These are phyloP conservation scores for Dimargaris cristalligena DNA, from an alignment of 192 early-diverging fungal genomes.

Conservation along the genomic window DNA sequence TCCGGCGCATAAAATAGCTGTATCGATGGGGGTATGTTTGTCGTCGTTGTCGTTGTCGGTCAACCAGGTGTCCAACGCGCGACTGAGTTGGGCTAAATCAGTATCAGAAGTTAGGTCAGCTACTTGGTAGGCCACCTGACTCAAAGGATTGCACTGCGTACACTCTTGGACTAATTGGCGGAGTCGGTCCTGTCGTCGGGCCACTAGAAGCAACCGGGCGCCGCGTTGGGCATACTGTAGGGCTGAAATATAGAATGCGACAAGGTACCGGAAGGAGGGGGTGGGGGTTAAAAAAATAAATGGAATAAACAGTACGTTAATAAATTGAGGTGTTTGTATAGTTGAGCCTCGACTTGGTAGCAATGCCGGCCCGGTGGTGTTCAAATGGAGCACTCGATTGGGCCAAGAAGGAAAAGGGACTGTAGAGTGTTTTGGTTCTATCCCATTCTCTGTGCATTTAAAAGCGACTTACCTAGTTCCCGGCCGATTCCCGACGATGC, in stretches of 20 bases:
- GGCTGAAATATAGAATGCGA: conserved; percentile 26
- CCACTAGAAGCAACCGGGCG: conserved; percentile 43
- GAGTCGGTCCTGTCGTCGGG: conserved; percentile 36
- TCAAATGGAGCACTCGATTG: too few relatives aligned
- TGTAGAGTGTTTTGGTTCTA: too few relatives aligned
- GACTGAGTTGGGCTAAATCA: conserved; percentile 28
- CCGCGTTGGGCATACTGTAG: conserved; percentile 45
- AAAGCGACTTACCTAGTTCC: conserved; percentile 1
- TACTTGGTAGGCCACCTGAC: conserved; percentile 15
- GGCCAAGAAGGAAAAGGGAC: background rate
- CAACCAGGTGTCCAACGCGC: conserved; percentile 14
- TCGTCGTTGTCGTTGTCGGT: conserved; percentile 1
- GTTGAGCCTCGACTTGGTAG: background rate
- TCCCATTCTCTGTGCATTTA: background rate
- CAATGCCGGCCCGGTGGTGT: background rate
- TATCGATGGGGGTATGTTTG: conserved; percentile 30
- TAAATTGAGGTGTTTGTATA: background rate
- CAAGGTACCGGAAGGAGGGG: background rate
- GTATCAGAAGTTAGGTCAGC: conserved; percentile 40
- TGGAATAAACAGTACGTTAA: background rate
- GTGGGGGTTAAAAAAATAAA: background rate
- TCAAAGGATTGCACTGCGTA: conserved; percentile 3
- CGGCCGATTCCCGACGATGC: conserved; percentile 65
- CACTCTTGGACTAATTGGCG: conserved; percentile 30
- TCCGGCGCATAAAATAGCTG: conserved; percentile 60